Conservation (phyloP, 2,329 filamentous ascomycete genomes). For the Alternaria gaisen region DNA sequence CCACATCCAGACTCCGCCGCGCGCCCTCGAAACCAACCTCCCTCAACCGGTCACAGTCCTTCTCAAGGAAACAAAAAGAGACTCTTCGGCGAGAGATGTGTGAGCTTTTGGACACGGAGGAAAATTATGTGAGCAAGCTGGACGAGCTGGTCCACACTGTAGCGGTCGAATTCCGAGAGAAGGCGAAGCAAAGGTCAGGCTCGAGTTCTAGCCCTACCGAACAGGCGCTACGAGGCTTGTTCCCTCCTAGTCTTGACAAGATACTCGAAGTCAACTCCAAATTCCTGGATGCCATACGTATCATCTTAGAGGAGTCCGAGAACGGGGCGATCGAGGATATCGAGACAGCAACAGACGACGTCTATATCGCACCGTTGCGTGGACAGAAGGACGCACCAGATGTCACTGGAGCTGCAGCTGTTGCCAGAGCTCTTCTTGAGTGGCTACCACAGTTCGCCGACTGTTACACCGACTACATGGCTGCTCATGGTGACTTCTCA, state of each 20-base stretch:
- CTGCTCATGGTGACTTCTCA: constrained; percentile 86
- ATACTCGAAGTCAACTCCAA: constrained; percentile 83
- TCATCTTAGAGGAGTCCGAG: constrained; percentile 83
- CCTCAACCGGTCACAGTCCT: constrained; percentile 78
- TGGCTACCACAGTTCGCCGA: constrained; percentile 94
- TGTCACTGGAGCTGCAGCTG: constrained; percentile 77
- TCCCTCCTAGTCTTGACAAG: constrained; percentile 79
- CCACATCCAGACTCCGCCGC: constrained; percentile 82
- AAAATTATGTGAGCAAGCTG: constrained; percentile 89
- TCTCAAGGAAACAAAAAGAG: constrained; percentile 82
- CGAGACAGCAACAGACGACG: constrained; percentile 61
- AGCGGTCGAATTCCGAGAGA: constrained; percentile 79
- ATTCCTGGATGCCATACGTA: constrained; percentile 80
- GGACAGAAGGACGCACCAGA: constrained; percentile 63
- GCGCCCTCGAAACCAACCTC: constrained; percentile 87
- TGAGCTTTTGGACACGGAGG: constrained; percentile 92
- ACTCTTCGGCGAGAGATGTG: constrained; percentile 86
- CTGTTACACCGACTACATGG: constrained; percentile 93
- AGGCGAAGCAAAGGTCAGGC: constrained; percentile 66
- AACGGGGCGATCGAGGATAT: constrained; percentile 81
- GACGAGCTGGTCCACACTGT: constrained; percentile 83
- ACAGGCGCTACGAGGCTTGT: constrained; percentile 77
- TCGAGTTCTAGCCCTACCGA: constrained; percentile 75
- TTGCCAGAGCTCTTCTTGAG: constrained; percentile 83
- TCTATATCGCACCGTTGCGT: constrained; percentile 45